Base-by-base conservation (phyloP, 2,329 filamentous ascomycete species). In the Aspergillus brunneoviolaceus region DNA sequence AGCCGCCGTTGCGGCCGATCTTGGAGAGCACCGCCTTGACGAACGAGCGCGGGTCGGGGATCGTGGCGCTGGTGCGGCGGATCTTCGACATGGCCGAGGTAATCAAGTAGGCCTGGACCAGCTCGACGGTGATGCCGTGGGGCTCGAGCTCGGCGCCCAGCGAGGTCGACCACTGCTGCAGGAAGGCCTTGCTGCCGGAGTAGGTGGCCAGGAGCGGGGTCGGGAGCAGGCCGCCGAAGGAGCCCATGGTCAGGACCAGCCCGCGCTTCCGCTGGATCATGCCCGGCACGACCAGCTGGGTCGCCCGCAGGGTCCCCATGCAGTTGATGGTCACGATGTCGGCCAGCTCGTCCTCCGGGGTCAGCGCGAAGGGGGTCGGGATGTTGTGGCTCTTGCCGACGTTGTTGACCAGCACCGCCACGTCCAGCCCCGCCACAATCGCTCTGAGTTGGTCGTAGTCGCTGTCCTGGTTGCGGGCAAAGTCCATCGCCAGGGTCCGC, bases 61-160 rank as follows among this genome's bases (percentile, higher is more conserved):
- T 89, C 59, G 92, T 80, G 50, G 88, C 77, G 64, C 86, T 94
- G 0, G 92, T 81, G 59, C 88, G 89, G 70, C 91, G 89, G 69
- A 99, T 87, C 84, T 99, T 99, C 79, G 90, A 94, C 95, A 99
- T 99, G 71, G 94, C 92, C 1, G 91, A 94, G 4, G 92, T 96
- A 70, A 99, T 91, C 51, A 99, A 86, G 76, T 99, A 96, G 69
- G 90, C 92, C 68, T 98, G 85, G 29, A 96, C 89, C 52, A 98
- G 86, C 77, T 98, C 88, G n/a, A 96, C 92, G 65, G 92, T 89
- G 47, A 99, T 87, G 59, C 91, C 90, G 69, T 90, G 84, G 1
- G 88, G 86, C 64, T 89, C 86, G 31, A 99, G 84, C 78, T 99
- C 95, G 14, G 89, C 85, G 1, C 89, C 90, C 14, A 99, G 84